Percentiles rank a stretch among this genome's conserved stretches.
Conservation (phyloP, 2,329 filamentous ascomycete genomes). For the Stromatinia cepivora region DNA sequence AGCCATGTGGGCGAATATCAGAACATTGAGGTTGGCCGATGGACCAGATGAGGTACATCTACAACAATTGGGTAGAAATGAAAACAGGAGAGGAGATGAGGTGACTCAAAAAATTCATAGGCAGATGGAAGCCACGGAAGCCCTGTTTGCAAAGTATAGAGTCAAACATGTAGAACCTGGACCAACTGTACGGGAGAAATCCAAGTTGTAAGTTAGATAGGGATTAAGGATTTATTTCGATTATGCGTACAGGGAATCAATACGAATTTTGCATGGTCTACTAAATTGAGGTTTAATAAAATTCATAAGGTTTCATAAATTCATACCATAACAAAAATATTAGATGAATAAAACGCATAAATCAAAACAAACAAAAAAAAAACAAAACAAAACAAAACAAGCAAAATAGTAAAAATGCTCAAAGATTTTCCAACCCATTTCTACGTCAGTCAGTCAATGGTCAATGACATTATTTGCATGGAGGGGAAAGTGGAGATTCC, state of each 20-base stretch:
- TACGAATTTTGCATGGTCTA: not conserved
- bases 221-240: not conserved
- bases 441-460: not conserved
- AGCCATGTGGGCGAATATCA: slow-evolving; percentile 74
- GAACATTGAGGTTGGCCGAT: slow-evolving; percentile 84
- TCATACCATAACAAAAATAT: not conserved
- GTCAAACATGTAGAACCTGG: slow-evolving; percentile 42
- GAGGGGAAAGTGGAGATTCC: slow-evolving; percentile 19
- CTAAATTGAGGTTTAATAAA: not conserved
- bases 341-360: not conserved
- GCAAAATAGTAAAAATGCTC: too few species aligned
- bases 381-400: slow-evolving; percentile 2
- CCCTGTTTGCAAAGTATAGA: slow-evolving; percentile 63
- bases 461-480: not conserved
- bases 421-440: not conserved
- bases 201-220: slow-evolving; percentile 37
- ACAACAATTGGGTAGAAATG: slow-evolving; percentile 76
- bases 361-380: not conserved
- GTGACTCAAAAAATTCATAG: slow-evolving; percentile 61
- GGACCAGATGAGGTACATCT: slow-evolving; percentile 96
- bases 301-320: not conserved
- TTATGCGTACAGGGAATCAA: not conserved
- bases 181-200: slow-evolving; percentile 34
- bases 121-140: slow-evolving; percentile 65
- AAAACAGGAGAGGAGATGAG: slow-evolving; percentile 68